Conservation (phyloP, 2,329 filamentous ascomycete genomes). For the Lizonia empirigonia region DNA sequence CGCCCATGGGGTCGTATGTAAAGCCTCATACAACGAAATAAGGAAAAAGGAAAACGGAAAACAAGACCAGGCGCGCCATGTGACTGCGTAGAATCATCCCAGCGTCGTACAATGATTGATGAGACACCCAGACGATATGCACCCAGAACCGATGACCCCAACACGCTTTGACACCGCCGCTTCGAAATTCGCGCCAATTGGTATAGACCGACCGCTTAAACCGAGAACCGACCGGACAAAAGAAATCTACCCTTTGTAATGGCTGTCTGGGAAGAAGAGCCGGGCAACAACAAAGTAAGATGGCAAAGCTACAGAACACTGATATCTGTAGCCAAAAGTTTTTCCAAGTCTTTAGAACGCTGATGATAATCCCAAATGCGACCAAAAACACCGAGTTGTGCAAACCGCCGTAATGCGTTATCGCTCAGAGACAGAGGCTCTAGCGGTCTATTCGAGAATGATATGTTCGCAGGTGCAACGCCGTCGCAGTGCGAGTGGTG, state of each 20-base stretch:
- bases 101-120: conserved; percentile 48
- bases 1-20: conserved; percentile 27
- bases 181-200: conserved; percentile 48
- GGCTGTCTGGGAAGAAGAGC: conserved; percentile 27
- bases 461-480: conserved; percentile 48
- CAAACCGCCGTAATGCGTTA: conserved; percentile 50
- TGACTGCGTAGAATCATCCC: conserved; percentile 48
- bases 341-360: conserved; percentile 45
- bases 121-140: conserved; percentile 44
- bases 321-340: conserved; percentile 43
- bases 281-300: conserved; percentile 41
- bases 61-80: conserved; percentile 36
- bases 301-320: conserved; percentile 45
- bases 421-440: conserved; percentile 47
- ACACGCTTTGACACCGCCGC: conserved; percentile 46
- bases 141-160: conserved; percentile 40
- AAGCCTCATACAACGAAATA: conserved; percentile 44
- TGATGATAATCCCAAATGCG: conserved; percentile 44
- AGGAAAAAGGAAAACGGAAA: conserved; percentile 25
- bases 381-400: conserved; percentile 48
- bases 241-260: conserved; percentile 49
- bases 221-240: conserved; percentile 46
- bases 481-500: conserved; percentile 50
- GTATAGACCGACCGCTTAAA: conserved; percentile 50
- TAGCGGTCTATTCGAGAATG: conserved; percentile 47